Percentiles rank a stretch among this genome's conserved stretches.
Evolutionary conservation across 805 yeast species (phyloP).

Genomic region (Kazachstania bromeliacearum): DNA sequence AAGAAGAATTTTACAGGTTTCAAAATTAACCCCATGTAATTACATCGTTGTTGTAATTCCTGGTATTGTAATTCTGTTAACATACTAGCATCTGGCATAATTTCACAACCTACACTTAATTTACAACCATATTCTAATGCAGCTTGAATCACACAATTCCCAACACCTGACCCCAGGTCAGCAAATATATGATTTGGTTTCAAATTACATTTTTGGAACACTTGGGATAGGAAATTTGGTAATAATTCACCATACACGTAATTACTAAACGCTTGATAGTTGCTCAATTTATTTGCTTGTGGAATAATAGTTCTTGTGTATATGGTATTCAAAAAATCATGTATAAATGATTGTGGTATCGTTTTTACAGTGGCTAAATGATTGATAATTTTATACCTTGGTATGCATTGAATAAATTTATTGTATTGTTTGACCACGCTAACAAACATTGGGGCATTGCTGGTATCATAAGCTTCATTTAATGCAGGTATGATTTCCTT

Average conservation of each 20-base stretch:
- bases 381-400: slow-evolving; percentile 25
- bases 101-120: slow-evolving; percentile 76
- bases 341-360: slow-evolving; percentile 37
- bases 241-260: slow-evolving; percentile 86
- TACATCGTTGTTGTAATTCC: slow-evolving; percentile 51
- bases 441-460: slow-evolving; percentile 25
- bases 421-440: slow-evolving; percentile 37
- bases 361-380: slow-evolving; percentile 26
- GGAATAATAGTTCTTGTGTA: slow-evolving; percentile 78
- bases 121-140: slow-evolving; percentile 76
- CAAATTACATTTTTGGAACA: slow-evolving; percentile 52
- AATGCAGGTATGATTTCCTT: slow-evolving; percentile 12
- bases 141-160: slow-evolving; percentile 83
- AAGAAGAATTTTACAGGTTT: slow-evolving; percentile 51
- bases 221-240: slow-evolving; percentile 64
- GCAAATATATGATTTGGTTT: slow-evolving; percentile 51
- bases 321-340: slow-evolving; percentile 61
- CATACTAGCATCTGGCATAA: slow-evolving; percentile 73
- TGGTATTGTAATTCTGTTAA: slow-evolving; percentile 51
- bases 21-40: slow-evolving; percentile 52
- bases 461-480: slow-evolving; percentile 19
- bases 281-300: slow-evolving; percentile 48
- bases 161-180: slow-evolving; percentile 92
- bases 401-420: slow-evolving; percentile 30
- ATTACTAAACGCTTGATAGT: slow-evolving; percentile 80